These are phyloP conservation scores for Pseudocercospora fuligena DNA, from an alignment of 2,329 filamentous ascomycete species.

Conservation along the genomic window DNA sequence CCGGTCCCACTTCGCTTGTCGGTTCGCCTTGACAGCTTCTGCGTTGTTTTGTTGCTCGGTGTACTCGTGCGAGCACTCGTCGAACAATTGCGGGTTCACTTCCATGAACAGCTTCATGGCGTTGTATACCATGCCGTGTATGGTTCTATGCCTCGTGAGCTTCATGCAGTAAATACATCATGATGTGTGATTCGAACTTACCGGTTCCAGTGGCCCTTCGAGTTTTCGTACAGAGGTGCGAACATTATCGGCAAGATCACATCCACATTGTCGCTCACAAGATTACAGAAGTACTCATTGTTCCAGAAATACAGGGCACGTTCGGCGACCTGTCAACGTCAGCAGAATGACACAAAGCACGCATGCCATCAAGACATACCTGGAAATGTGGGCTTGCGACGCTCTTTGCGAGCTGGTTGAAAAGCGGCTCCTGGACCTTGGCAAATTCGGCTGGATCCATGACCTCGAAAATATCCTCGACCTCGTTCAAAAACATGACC, in stretches of 20 bases:
- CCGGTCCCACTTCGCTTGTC: conserved; percentile 88
- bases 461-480: conserved; percentile 99
- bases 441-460: conserved; percentile 99
- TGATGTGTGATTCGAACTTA: conserved; percentile 50
- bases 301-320: conserved; percentile 99
- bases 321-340: conserved; percentile 73
- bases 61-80: conserved; percentile 98
- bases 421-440: conserved; percentile 96
- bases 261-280: conserved; percentile 98
- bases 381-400: conserved; percentile 99
- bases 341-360: conserved; percentile 9
- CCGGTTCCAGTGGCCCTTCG: conserved; percentile 99
- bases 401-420: conserved; percentile 96
- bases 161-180: background rate
- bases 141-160: conserved; percentile 67
- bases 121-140: conserved; percentile 99
- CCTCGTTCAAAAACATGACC: conserved; percentile 99
- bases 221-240: conserved; percentile 96
- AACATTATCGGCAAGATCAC: conserved; percentile 99
- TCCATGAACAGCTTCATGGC: conserved; percentile 99
- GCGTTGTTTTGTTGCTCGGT: conserved; percentile 94
- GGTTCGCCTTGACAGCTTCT: conserved; percentile 77
- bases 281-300: conserved; percentile 99
- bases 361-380: conserved; percentile 45
- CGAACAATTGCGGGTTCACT: conserved; percentile 97